phyloP scores from a whole-genome alignment of 148 eudicot species.

The Cornus florida region DNA sequence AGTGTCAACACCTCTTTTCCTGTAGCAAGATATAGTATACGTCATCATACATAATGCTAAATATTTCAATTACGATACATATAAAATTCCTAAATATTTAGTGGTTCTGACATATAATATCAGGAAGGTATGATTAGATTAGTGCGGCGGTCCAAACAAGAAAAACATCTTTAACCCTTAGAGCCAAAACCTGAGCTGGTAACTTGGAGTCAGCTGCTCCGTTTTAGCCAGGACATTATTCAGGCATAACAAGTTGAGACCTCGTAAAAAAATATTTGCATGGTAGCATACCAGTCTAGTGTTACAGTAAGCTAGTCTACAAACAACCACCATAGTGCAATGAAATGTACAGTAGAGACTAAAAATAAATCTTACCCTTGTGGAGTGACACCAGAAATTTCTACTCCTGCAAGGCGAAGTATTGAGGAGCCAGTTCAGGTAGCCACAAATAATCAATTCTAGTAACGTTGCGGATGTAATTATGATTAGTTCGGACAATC shows the following conservation, averaged over 20 bases:
- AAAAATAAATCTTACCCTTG: neutral
- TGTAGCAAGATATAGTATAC: too few species aligned
- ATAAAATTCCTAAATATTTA: too few species aligned
- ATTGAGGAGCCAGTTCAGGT: slow-evolving; percentile 84
- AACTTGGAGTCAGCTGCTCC: too few species aligned
- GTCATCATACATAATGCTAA: too few species aligned
- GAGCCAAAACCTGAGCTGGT: too few species aligned
- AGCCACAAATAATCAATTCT: slow-evolving; percentile 87
- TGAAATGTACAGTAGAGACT: neutral
- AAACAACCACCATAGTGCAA: neutral
- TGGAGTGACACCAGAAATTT: neutral
- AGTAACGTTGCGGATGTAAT: slow-evolving; percentile 69
- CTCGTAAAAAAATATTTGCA: too few species aligned
- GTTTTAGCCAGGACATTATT: neutral
- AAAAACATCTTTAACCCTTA: too few species aligned
- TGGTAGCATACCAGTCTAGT: neutral
- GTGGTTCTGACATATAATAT: too few species aligned
- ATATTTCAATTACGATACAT: too few species aligned
- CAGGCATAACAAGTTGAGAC: neutral
- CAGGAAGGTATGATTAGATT: too few species aligned
- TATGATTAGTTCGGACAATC: slow-evolving; percentile 64
- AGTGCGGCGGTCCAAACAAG: too few species aligned
- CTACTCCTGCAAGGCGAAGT: slow-evolving; percentile 33
- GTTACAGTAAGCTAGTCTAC: neutral
- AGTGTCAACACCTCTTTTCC: too few species aligned